Evolutionary conservation across 1,284 basidiomycete genomes (phyloP).

Genomic region (Cryptococcus jaspeensis): DNA sequence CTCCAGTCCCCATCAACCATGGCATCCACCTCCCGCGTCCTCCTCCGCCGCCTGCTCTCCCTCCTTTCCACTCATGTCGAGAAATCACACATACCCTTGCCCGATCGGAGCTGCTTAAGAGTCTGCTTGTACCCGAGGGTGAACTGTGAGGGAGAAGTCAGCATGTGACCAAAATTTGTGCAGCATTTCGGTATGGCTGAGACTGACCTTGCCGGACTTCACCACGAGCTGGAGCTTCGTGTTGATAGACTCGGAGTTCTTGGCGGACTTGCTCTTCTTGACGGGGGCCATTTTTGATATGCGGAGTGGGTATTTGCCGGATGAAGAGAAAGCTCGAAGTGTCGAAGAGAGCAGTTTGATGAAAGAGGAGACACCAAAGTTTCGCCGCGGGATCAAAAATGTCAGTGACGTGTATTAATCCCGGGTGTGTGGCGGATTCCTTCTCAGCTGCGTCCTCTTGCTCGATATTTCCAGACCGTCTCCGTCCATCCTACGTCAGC

Average conservation of each 20-base stretch:
- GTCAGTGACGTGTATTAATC: not conserved
- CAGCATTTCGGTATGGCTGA: not conserved
- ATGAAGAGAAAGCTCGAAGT: constrained; percentile 9
- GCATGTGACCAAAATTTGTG: not conserved
- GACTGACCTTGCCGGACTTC: constrained; percentile 67
- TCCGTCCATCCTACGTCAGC: not conserved
- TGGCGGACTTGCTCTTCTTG: constrained; percentile 90
- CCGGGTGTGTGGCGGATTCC: not conserved
- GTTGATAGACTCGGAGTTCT: constrained; percentile 92
- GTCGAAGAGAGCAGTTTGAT: not conserved
- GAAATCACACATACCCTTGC: constrained; percentile 76
- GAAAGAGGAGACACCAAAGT: not conserved
- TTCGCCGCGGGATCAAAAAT: not conserved
- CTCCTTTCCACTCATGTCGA: not conserved
- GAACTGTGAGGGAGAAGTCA: constrained; percentile 64
- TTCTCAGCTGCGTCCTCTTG: not conserved
- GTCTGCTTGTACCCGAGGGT: constrained; percentile 93
- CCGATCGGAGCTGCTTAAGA: constrained; percentile 95
- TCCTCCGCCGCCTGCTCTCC: not conserved
- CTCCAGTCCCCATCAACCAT: constrained; percentile 74
- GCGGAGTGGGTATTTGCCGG: constrained; percentile 9
- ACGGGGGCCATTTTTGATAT: constrained; percentile 73
- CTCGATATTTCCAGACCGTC: not conserved
- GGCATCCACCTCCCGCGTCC: not conserved
- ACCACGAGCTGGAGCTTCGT: constrained; percentile 95